Conservation (phyloP, 2,329 filamentous ascomycete species). For the Tolypocladium tundrense region DNA sequence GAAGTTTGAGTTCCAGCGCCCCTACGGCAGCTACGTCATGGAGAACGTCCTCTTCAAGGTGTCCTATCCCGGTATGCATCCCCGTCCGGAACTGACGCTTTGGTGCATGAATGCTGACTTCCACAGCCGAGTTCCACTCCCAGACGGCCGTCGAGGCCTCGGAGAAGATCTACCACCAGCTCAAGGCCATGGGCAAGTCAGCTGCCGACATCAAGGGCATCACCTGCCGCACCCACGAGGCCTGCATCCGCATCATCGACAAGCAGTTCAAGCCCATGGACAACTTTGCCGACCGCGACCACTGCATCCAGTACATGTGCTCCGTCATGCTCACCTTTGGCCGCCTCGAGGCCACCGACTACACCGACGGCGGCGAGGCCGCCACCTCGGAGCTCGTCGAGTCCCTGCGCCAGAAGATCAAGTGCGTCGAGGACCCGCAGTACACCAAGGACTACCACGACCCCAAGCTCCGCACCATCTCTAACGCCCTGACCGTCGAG, state of each 20-base stretch:
- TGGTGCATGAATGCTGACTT: background rate
- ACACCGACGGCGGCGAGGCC: slow-evolving; percentile 84
- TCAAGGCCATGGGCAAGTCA: slow-evolving; percentile 77
- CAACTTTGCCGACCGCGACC: slow-evolving; percentile 98
- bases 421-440: slow-evolving; percentile 89
- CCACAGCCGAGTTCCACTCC: slow-evolving; percentile 82
- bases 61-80: slow-evolving; percentile 73
- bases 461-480: slow-evolving; percentile 86
- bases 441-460: slow-evolving; percentile 96
- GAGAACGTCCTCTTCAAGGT: slow-evolving; percentile 99
- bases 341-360: slow-evolving; percentile 86
- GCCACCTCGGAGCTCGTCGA: slow-evolving; percentile 85
- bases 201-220: slow-evolving; percentile 89
- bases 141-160: slow-evolving; percentile 96
- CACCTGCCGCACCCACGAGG: slow-evolving; percentile 94
- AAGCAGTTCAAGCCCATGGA: slow-evolving; percentile 99
- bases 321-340: slow-evolving; percentile 92
- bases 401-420: slow-evolving; percentile 84
- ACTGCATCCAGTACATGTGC: slow-evolving; percentile 99
- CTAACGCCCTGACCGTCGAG: slow-evolving; percentile 90
- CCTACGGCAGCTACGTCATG: slow-evolving; percentile 98
- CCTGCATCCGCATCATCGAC: slow-evolving; percentile 97
- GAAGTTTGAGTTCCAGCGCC: slow-evolving; percentile 90
- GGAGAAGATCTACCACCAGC: slow-evolving; percentile 74
- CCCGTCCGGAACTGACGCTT: background rate